Evolutionary conservation across 176 grass and related monocot species (phyloP), one percentile per base, ranked within the genome.

Genomic region (Triticum dicoccoides): DNA sequence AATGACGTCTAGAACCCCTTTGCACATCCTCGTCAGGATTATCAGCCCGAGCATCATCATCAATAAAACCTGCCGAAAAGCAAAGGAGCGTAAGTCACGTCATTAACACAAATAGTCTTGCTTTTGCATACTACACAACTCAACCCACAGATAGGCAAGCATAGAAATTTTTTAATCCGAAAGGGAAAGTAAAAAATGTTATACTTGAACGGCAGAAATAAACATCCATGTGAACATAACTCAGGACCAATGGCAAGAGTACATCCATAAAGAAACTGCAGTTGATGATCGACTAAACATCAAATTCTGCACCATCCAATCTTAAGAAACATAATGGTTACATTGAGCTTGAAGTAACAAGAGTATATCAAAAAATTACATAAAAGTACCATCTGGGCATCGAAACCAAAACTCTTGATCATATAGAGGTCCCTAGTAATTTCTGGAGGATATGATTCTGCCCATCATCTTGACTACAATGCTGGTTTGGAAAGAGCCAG

Each of bases 51-150:
- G 51, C 65, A 87, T 90, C 89, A 78, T 94, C 92, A 61, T 90
- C 87, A 70, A 97, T 95, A 85, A 95, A 97, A 56, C 84, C 95
- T 94, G 86, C 66, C 5, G 32, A 52, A 33, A 63, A 84, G 27
- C 15, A 69, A 88, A 62, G 61, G 18, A 66, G n/a, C 9, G 68
- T 35, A 70, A 10, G 45, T 90, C 2, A 18, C 18, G 41, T 12
- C 14, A 62, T 1, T 45, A 62, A 72, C 54, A 87, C 38, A 69
- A 21, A 35, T 59, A 32, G 56, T 4, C 15, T 58, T 82, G 61
- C 23, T 25, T 27, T 18, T 72, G 38, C 38, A 64, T 62, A 65
- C 17, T 49, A 73, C 58, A 18, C 18, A 76, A 38, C 5, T 77
- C 73, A 78, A 74, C 18, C 6, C 27, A 64, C 42, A 62, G 73